These are phyloP conservation scores for Penicillium psychrosexuale DNA, from an alignment of 2,329 filamentous ascomycete species.

Conservation along the genomic window DNA sequence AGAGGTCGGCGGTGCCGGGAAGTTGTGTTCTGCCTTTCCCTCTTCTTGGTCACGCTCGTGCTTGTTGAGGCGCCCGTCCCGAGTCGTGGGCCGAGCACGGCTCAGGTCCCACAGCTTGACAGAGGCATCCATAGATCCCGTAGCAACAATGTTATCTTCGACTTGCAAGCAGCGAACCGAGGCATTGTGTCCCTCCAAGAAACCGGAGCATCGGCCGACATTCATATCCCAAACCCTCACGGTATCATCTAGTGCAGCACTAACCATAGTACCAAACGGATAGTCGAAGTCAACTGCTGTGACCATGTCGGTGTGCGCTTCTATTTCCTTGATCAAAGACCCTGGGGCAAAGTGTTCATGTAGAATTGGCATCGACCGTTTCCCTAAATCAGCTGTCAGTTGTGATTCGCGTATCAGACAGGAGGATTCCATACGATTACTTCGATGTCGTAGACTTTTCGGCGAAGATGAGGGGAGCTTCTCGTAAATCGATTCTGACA, in stretches of 20 bases:
- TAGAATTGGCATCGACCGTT: conserved; percentile 82
- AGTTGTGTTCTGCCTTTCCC: conserved; percentile 45
- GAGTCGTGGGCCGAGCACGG: conserved; percentile 76
- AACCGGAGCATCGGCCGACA: conserved; percentile 84
- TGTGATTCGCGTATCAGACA: background rate
- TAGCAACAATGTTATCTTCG: conserved; percentile 91
- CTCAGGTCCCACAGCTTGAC: conserved; percentile 94
- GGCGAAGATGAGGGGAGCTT: conserved; percentile 72
- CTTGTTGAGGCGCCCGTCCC: conserved; percentile 53
- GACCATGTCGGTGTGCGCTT: conserved; percentile 82
- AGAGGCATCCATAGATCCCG: conserved; percentile 90
- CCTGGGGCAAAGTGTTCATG: conserved; percentile 95
- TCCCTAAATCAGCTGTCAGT: conserved; percentile 50
- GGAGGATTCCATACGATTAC: conserved; percentile 34
- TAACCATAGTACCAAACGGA: conserved; percentile 94
- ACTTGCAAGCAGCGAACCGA: conserved; percentile 91
- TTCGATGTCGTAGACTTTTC: conserved; percentile 50
- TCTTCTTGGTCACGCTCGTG: conserved; percentile 49
- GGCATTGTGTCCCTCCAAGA: conserved; percentile 89
- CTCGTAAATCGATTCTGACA: conserved; percentile 97
- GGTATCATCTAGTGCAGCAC: conserved; percentile 86
- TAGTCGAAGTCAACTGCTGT: conserved; percentile 93
- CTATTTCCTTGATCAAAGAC: conserved; percentile 80
- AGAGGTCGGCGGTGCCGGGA: conserved; percentile 63
- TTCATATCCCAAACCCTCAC: conserved; percentile 96